Evolutionary conservation across 768 basidiomycete genomes (phyloP).

Genomic region (Boletus rubropictus): DNA sequence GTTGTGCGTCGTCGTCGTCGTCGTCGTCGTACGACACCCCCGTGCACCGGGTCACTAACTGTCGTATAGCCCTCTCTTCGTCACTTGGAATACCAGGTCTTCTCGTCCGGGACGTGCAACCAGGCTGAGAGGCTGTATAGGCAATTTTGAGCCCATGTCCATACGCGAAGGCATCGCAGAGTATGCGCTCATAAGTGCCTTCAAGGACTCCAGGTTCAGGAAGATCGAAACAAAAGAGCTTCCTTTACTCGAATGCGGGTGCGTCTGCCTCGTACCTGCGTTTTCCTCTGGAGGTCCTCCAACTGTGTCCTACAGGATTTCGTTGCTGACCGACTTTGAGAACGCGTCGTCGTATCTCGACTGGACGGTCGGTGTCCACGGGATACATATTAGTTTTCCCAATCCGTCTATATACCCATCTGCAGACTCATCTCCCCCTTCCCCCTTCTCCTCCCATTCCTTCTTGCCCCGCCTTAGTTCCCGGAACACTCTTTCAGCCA

Average conservation of each 20-base stretch:
- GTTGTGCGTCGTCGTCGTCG: conserved; percentile 65
- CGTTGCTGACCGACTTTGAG: conserved; percentile 91
- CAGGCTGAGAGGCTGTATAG: conserved; percentile 88
- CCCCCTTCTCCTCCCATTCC: conserved; percentile 62
- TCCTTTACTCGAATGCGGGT: conserved; percentile 81
- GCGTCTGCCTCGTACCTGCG: conserved; percentile 29
- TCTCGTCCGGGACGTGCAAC: conserved; percentile 54
- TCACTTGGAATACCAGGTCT: conserved; percentile 86
- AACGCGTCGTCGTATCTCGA: conserved; percentile 78
- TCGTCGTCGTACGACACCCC: conserved; percentile 22
- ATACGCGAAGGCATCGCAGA: conserved; percentile 76
- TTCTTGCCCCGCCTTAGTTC: conserved; percentile 50
- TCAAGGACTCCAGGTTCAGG: conserved; percentile 81
- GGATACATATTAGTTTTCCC: conserved; percentile 83
- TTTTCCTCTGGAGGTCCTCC: not conserved
- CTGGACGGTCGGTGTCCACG: conserved; percentile 91
- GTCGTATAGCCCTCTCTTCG: conserved; percentile 66
- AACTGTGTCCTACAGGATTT: conserved; percentile 50
- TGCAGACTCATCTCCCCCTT: conserved; percentile 51
- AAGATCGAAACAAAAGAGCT: conserved; percentile 76
- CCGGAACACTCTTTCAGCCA: conserved; percentile 69
- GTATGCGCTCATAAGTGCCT: conserved; percentile 88
- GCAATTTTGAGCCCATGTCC: conserved; percentile 76
- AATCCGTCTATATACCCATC: conserved; percentile 60
- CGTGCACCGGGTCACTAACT: conserved; percentile 3